Evolutionary conservation across 139 green algal species (phyloP).

Genomic region (Volvox reticuliferus): DNA sequence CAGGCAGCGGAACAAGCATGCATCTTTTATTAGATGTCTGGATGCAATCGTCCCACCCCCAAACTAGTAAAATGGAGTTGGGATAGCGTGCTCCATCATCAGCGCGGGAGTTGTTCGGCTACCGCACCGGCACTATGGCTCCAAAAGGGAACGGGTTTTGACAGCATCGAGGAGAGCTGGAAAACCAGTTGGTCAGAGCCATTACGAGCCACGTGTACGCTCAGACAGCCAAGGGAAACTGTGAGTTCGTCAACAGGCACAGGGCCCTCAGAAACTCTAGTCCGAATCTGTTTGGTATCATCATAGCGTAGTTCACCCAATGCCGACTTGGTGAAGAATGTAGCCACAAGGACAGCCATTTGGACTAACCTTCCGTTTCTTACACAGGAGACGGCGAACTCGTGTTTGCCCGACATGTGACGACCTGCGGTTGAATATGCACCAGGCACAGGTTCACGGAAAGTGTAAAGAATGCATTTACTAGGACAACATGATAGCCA

Average conservation of each 20-base stretch:
- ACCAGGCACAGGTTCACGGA: too few relatives aligned
- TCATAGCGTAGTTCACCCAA: conserved; percentile 69
- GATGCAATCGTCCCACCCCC: conserved; percentile 57
- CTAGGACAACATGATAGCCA: too few relatives aligned
- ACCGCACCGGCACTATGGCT: conserved; percentile 48
- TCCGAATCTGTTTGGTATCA: conserved; percentile 76
- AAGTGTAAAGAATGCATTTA: too few relatives aligned
- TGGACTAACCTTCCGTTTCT: too few relatives aligned
- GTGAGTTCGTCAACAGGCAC: conserved; percentile 70
- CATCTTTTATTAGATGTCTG: conserved; percentile 49
- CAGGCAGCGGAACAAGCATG: conserved; percentile 35
- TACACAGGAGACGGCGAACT: too few relatives aligned
- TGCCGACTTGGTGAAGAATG: too few relatives aligned
- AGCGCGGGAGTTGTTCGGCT: conserved; percentile 45
- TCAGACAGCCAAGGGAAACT: conserved; percentile 91
- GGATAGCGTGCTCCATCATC: conserved; percentile 58
- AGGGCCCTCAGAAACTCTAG: conserved; percentile 89
- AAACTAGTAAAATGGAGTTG: not conserved
- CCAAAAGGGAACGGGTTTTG: conserved; percentile 56
- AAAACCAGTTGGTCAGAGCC: conserved; percentile 85
- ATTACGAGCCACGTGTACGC: conserved; percentile 33
- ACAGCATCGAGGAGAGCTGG: conserved; percentile 45
- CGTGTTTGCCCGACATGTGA: too few relatives aligned
- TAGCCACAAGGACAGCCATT: too few relatives aligned
- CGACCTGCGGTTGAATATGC: too few relatives aligned